A percentile compares a stretch with the other conserved stretches of the same genome.
Evolutionary conservation across 2,329 filamentous ascomycete genomes (phyloP).

Genomic region (Pseudogymnoascus destructans): DNA sequence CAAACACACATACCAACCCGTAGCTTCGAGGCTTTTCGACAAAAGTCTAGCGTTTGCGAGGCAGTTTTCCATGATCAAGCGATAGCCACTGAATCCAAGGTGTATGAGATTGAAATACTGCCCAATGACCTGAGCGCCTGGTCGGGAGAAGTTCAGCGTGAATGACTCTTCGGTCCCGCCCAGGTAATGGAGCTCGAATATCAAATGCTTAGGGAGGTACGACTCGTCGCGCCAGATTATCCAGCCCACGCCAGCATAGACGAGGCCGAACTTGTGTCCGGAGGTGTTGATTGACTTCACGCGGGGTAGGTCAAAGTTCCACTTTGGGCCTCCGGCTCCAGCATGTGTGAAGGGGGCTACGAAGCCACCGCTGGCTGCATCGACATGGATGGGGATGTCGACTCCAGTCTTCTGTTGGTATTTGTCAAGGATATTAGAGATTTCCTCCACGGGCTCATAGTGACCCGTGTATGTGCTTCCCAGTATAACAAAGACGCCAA

Average conservation of each 20-base stretch:
- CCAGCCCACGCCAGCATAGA: conserved; percentile 58
- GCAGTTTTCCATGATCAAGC: conserved; percentile 51
- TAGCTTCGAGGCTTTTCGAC: conserved; percentile 49
- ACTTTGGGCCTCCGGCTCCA: conserved; percentile 42
- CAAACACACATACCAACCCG: conserved; percentile 51
- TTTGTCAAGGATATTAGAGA: conserved; percentile 50
- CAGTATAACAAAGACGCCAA: conserved; percentile 61
- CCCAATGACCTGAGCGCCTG: conserved; percentile 54
- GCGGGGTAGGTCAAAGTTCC: conserved; percentile 48
- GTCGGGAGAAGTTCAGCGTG: conserved; percentile 60
- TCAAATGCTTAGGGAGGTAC: conserved; percentile 51
- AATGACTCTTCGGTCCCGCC: conserved; percentile 59
- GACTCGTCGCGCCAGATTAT: conserved; percentile 54
- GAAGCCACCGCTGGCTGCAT: conserved; percentile 48
- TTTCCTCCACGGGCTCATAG: conserved; percentile 57
- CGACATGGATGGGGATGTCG: conserved; percentile 56
- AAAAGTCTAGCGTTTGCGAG: conserved; percentile 51
- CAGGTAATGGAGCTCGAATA: conserved; percentile 60
- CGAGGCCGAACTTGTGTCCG: conserved; percentile 49
- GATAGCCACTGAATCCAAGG: conserved; percentile 53
- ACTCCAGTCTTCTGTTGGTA: conserved; percentile 47
- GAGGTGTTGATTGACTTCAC: conserved; percentile 55
- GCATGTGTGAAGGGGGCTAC: conserved; percentile 48
- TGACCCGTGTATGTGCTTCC: conserved; percentile 63
- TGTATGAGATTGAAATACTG: conserved; percentile 66